Percentiles rank a stretch among this genome's conserved stretches.
Evolutionary conservation across 306 rosid species (phyloP).

Genomic region (Medicago ruthenica): DNA sequence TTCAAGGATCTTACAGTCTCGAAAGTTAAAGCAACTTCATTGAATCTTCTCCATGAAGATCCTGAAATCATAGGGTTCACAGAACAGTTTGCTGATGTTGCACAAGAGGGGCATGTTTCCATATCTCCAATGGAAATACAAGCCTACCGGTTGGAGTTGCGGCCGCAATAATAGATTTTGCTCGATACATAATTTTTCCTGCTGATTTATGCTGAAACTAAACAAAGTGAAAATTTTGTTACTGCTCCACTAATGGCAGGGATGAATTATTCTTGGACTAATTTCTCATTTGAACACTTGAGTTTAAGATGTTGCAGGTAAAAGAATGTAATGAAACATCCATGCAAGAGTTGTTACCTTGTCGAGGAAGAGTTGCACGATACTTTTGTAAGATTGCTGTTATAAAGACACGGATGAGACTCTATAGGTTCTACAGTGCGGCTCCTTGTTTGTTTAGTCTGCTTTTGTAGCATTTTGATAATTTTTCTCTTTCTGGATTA

Average conservation of each 20-base stretch:
- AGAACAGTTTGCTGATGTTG: conserved; percentile 62
- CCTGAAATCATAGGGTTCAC: conserved; percentile 75
- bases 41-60: conserved; percentile 90
- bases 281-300: conserved; percentile 17
- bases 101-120: conserved; percentile 71
- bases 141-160: conserved; percentile 86
- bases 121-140: conserved; percentile 93
- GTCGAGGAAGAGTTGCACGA: conserved; percentile 33
- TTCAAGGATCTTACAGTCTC: conserved; percentile 66
- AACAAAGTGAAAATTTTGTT: conserved; percentile 18
- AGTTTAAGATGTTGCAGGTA: conserved; percentile 43
- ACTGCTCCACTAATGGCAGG: conserved; percentile 25
- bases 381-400: conserved; percentile 44
- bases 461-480: conserved; percentile 38
- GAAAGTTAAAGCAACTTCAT: conserved; percentile 71
- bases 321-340: conserved; percentile 30
- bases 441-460: conserved; percentile 41
- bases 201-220: conserved; percentile 34
- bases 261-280: conserved; percentile 37
- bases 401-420: conserved; percentile 38
- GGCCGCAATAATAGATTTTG: conserved; percentile 47
- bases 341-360: conserved; percentile 27
- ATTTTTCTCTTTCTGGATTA: conserved; percentile 15
- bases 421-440: conserved; percentile 38
- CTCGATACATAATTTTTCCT: conserved; percentile 32